Evolutionary conservation across 2,329 filamentous ascomycete species (phyloP), one percentile per base, ranked within the genome.

Genomic region (Ophiostoma montium): DNA sequence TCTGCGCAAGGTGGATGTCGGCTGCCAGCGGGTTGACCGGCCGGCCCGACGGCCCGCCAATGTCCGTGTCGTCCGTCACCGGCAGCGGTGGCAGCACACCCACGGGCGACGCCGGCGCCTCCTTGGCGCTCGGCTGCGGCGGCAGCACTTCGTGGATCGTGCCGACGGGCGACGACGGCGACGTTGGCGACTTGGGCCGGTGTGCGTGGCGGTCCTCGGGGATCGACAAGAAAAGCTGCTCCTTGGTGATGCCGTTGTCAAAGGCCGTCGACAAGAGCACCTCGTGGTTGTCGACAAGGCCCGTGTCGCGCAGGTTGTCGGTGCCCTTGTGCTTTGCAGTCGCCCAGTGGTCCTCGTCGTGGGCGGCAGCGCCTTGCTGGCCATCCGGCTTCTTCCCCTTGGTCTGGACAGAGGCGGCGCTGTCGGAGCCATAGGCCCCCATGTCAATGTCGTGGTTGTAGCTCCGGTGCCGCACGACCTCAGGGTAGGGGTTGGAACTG

Each of bases 401-500:
- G 46, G 9, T 4, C 31, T 2, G 3, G 11, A 30, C 16, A 3
- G 39, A 30, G 3, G 39, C 27, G 7, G 23, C 4, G 2, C 19
- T 19, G 10, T 53, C 53, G 2, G 53, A 47, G n/a, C 42, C 50
- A 6, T 52, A 39, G 35, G 76, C 72, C 65, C 63, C 59, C 21
- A 78, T 76, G 53, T 81, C 75, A 12, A 83, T 75, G 60, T 88
- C 83, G 56, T 86, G 81, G 57, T 89, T 90, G 67, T 86, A 85
- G 60, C 83, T 88, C 50, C 70, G 68, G 54, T 78, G 62, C 31
- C 69, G 65, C 3, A 11, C 7, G 2, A 42, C 16, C 4, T 18
- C n/a, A 10, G 39, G 39, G 15, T 11, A 30, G 3, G 23, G 15
- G 15, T 12, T 42, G 15, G 15, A n/a, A 23, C 39, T 31, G 23